phyloP scores from a whole-genome alignment of 441 rosid genomes.

The Hura crepitans region DNA sequence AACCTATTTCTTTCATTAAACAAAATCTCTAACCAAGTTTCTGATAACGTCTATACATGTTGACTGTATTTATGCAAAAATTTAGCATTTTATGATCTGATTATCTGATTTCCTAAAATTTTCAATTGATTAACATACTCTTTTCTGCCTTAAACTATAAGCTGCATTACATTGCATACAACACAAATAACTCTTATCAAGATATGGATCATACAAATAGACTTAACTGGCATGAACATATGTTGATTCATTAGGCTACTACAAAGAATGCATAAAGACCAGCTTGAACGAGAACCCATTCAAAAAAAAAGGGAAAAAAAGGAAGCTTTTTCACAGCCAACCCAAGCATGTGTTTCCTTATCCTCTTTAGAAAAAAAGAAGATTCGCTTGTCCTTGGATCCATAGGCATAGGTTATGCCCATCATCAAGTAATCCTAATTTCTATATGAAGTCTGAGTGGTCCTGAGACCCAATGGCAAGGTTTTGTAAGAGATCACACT shows the following conservation, averaged over 20 bases:
- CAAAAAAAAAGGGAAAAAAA: background rate
- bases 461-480: background rate
- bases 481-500: background rate
- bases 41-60: background rate
- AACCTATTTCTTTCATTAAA: background rate
- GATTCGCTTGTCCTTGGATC: background rate
- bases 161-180: background rate
- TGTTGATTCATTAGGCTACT: background rate
- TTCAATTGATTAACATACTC: background rate
- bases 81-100: background rate
- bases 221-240: background rate
- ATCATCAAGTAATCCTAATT: background rate
- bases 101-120: background rate
- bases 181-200: background rate
- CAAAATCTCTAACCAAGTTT: background rate
- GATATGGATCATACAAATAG: background rate
- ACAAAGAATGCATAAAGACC: background rate
- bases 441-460: background rate
- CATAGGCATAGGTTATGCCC: background rate
- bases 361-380: background rate
- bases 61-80: background rate
- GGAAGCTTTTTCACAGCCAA: background rate
- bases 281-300: background rate
- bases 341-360: background rate
- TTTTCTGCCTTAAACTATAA: background rate